Evolutionary conservation across 2,329 filamentous ascomycete genomes (phyloP), one percentile per base, ranked within the genome.

Genomic region (Neonectria hederae): DNA sequence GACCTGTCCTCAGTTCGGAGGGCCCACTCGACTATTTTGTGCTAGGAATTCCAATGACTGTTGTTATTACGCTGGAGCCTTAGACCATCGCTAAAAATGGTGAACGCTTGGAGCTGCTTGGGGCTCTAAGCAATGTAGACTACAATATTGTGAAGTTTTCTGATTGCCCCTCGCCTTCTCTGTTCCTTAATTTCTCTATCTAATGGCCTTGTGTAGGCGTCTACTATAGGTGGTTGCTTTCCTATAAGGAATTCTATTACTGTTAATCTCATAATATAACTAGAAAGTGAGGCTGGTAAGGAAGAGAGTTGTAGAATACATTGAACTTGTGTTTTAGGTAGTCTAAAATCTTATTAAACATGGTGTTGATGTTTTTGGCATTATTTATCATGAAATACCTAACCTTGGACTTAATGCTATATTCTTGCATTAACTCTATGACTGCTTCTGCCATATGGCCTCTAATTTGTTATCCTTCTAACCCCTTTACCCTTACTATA

Each of bases 1-100:
- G 26, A 22, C 21, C 45, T 6, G 45, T 26, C 45, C 17, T 48
- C 28, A 4, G 45, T 9, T 22, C 21, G 14, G 19, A 48, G 45
- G 17, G 11, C 45, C 22, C 45, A 48, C 21, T 48, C 45, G 19
- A 48, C 45, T 22, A 26, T 48, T 24, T 28, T 28, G 45, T 48
- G 28, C 45, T 22, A 48, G 22, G 45, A 48, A 48, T 48, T 48
- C 45, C 45, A 48, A 48, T 22, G 45, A 48, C 22, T 48, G 45
- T 48, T 22, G 22, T 48, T 48, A 14, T 48, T 22, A 13, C 45
- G 45, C 45, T 9, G 45, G 7, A 48, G 14, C 43, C 43, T 48
- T 2, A 48, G 45, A 48, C 45, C 45, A 22, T 48, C 45, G 45
- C 21, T 48, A 13, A 48, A 22, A 26, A 8, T 13, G 17, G 45